Base-by-base conservation (phyloP, 208 protist species). In the Acanthamoeba sp. region DNA sequence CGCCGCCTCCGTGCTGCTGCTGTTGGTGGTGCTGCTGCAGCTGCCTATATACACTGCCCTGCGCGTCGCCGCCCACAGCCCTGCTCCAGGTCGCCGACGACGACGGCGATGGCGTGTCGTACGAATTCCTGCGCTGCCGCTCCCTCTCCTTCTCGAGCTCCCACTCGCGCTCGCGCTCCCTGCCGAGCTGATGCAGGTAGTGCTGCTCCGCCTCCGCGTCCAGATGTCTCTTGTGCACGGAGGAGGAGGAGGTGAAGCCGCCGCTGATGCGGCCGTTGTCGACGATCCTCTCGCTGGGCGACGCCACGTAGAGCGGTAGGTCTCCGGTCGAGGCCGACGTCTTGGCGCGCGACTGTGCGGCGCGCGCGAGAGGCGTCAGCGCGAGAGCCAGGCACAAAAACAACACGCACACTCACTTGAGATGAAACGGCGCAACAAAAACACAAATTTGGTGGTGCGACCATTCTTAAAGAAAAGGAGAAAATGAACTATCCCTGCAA, bases 1-100 rank as follows among this genome's bases (percentile, higher is more conserved):
- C 48, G 48, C 48, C 20, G 16, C 48, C 48, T 52, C 48, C 48
- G 48, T 52, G 48, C 7, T 50, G 45, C 1, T 18, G 48, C 48
- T 18, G 48, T 1, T 50, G 45, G 12, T 18, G 48, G 16, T 18
- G 45, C 45, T 50, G 45, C 48, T 52, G 48, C 4, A 22, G 48
- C 48, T 52, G 48, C 48, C 36, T 80, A 80, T 80, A 80, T 80
- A 80, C 71, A 80, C 71, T 80, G 38, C 36, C 36, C 38, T 36
- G n/a, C 34, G 71, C 71, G 36, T 32, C 71, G 29, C 71, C 71
- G 38, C 71, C 71, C 20, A 80, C 71, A 7, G 71, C 71, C 24
- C 14, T 80, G 71, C 71, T 80, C 71, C 71, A 80, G 10, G 22
- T 69, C 29, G 59, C 29, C n/a, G 59, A 69, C 59, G 59, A 69